These are phyloP conservation scores for Trichoderma cornu-damae DNA, from an alignment of 2,329 filamentous ascomycete genomes.

Conservation along the genomic window DNA sequence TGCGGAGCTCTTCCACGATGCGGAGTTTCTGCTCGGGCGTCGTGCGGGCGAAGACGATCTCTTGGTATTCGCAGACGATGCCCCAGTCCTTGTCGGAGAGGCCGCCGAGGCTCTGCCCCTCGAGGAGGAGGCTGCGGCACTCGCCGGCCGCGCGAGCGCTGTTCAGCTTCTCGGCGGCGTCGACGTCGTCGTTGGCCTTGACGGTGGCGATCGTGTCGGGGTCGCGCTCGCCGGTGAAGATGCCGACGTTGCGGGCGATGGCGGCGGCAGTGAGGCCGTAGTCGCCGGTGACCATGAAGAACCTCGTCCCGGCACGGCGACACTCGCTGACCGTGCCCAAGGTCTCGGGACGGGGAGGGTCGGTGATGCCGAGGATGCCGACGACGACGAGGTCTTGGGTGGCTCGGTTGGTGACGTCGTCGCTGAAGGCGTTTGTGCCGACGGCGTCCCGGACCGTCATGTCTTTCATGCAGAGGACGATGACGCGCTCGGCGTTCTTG, in stretches of 20 bases:
- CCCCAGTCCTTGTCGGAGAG: slow-evolving; percentile 47
- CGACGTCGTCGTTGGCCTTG: slow-evolving; percentile 16
- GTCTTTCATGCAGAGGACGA: slow-evolving; percentile 38
- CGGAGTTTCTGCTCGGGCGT: slow-evolving; percentile 66
- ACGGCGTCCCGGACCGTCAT: slow-evolving; percentile 37
- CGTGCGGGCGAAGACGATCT: slow-evolving; percentile 63
- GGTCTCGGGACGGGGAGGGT: slow-evolving; percentile 43
- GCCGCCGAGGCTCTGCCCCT: slow-evolving; percentile 55
- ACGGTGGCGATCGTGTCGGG: slow-evolving; percentile 32
- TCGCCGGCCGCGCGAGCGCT: slow-evolving; percentile 23
- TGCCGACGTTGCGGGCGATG: slow-evolving; percentile 61
- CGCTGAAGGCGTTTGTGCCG: slow-evolving; percentile 45
- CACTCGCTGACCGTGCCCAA: slow-evolving; percentile 38
- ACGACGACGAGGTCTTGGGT: slow-evolving; percentile 43
- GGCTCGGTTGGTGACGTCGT: slow-evolving; percentile 41
- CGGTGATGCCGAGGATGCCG: slow-evolving; percentile 49
- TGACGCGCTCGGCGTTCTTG: slow-evolving; percentile 40
- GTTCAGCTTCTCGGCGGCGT: slow-evolving; percentile 20
- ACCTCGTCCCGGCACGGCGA: slow-evolving; percentile 41
- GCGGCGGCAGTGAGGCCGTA: slow-evolving; percentile 56
- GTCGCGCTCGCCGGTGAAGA: slow-evolving; percentile 49
- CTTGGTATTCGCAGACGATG: slow-evolving; percentile 45
- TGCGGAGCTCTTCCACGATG: slow-evolving; percentile 64
- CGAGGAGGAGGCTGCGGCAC: slow-evolving; percentile 31
- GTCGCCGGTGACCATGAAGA: slow-evolving; percentile 47